These are phyloP conservation scores for Choanephora cucurbitarum DNA, from an alignment of 371 early-diverging fungal genomes.

Conservation along the genomic window DNA sequence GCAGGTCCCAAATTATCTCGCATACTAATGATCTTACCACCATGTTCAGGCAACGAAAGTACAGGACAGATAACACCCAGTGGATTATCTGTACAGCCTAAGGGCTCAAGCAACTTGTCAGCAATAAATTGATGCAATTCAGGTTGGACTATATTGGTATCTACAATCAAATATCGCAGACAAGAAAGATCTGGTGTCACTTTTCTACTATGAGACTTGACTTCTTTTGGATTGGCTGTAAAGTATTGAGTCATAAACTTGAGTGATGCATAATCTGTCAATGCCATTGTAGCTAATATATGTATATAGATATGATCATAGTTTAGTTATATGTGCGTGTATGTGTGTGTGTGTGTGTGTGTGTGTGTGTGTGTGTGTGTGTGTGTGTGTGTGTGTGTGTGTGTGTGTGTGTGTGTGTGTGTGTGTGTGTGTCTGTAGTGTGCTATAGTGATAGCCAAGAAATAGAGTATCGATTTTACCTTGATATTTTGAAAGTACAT, in stretches of 20 bases:
- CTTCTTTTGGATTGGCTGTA: slow-evolving; percentile 40
- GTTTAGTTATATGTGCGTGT: too few species aligned
- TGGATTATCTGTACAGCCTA: slow-evolving; percentile 49
- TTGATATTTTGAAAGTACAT: slow-evolving; percentile 63
- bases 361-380: too few species aligned
- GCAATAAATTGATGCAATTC: slow-evolving; percentile 58
- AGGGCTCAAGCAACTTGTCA: slow-evolving; percentile 58
- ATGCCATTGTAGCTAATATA: slow-evolving; percentile 64
- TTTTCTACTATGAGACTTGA: slow-evolving; percentile 53
- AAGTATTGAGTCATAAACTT: slow-evolving; percentile 49
- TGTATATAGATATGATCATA: too few species aligned
- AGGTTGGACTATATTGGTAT: slow-evolving; percentile 60
- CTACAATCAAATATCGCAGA: slow-evolving; percentile 64
- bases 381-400: too few species aligned
- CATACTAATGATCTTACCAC: slow-evolving; percentile 68
- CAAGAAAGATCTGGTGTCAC: slow-evolving; percentile 57
- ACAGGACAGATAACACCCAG: slow-evolving; percentile 64
- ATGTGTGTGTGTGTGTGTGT: too few species aligned
- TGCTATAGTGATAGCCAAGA: too few species aligned
- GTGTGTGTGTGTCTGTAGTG: too few species aligned
- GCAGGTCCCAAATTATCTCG: slow-evolving; percentile 44
- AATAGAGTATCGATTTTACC: too few species aligned
- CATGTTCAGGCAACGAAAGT: slow-evolving; percentile 68
- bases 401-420: too few species aligned
- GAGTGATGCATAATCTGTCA: slow-evolving; percentile 70